phyloP scores from a whole-genome alignment of 2,329 filamentous ascomycete genomes.

The Dryadomyces quercus-mongolicae region DNA sequence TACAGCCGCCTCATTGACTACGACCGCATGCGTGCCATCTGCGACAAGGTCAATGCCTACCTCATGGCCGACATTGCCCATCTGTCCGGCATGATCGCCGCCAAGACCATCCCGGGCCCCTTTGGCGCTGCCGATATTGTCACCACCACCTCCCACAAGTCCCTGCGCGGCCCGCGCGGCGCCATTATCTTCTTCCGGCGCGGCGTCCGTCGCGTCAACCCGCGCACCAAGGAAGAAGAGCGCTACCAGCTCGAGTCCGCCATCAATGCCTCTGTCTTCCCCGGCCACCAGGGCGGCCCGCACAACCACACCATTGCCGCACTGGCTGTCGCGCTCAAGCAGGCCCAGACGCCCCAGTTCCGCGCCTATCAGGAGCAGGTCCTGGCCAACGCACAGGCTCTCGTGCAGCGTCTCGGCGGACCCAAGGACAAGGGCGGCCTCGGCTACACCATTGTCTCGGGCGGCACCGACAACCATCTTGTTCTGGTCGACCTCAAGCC shows the following conservation, averaged over 20 bases:
- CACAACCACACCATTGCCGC: conserved; percentile 99
- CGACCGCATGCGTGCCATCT: conserved; percentile 77
- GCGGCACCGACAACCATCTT: conserved; percentile 95
- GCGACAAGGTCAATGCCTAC: conserved; percentile 85
- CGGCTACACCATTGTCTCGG: conserved; percentile 81
- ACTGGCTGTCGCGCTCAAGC: conserved; percentile 85
- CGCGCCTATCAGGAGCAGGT: conserved; percentile 85
- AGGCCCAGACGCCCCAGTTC: conserved; percentile 83
- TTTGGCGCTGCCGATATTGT: conserved; percentile 89
- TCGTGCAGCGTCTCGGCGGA: conserved; percentile 56
- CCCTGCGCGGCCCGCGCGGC: conserved; percentile 82
- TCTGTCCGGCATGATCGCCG: conserved; percentile 87
- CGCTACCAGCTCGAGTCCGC: conserved; percentile 83
- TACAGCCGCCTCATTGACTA: conserved; percentile 97
- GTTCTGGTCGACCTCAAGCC: conserved; percentile 86
- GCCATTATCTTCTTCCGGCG: conserved; percentile 98
- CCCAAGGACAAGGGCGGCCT: conserved; percentile 63
- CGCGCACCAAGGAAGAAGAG: conserved; percentile 76
- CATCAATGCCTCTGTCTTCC: conserved; percentile 96
- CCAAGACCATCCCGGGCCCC: conserved; percentile 79
- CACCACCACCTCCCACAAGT: conserved; percentile 97
- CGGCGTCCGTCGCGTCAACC: conserved; percentile 70
- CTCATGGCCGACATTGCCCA: conserved; percentile 94
- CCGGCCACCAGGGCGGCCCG: conserved; percentile 92
- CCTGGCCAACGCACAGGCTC: conserved; percentile 78